Conservation (phyloP, 2,329 filamentous ascomycete species). For the Domatiomyces globalis region DNA sequence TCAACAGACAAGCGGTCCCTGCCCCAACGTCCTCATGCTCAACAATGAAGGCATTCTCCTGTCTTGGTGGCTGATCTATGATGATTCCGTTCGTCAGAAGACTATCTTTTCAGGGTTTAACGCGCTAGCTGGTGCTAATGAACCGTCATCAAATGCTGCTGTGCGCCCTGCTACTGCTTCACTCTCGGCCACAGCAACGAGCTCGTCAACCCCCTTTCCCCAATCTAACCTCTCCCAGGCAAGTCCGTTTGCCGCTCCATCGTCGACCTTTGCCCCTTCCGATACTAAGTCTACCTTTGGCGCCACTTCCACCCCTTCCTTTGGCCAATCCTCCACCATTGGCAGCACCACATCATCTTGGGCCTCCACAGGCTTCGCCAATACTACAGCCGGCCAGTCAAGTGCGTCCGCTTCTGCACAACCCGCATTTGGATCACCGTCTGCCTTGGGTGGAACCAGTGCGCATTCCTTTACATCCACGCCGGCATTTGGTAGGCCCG, state of each 20-base stretch:
- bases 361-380: slow-evolving; percentile 17
- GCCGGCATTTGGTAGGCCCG: slow-evolving; percentile 20
- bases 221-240: slow-evolving; percentile 14
- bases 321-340: slow-evolving; percentile 20
- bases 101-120: slow-evolving; percentile 58
- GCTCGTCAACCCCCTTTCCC: slow-evolving; percentile 4
- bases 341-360: slow-evolving; percentile 19
- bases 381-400: slow-evolving; percentile 2
- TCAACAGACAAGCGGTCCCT: slow-evolving; percentile 60
- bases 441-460: slow-evolving; percentile 15
- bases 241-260: slow-evolving; percentile 16
- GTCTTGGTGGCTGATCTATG: slow-evolving; percentile 85
- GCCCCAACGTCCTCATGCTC: slow-evolving; percentile 71
- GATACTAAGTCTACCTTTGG: slow-evolving; percentile 8
- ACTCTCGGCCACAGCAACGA: slow-evolving; percentile 4
- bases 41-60: slow-evolving; percentile 79
- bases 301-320: slow-evolving; percentile 9
- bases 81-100: slow-evolving; percentile 64
- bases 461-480: slow-evolving; percentile 24
- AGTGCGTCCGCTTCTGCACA: slow-evolving; percentile 10
- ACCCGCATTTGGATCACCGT: slow-evolving; percentile 25
- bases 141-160: background rate
- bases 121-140: slow-evolving; percentile 9
- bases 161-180: background rate
- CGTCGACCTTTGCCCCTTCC: slow-evolving; percentile 1